Conservation (phyloP, 2,329 filamentous ascomycete species). For the Ophiostoma fasciatum region DNA sequence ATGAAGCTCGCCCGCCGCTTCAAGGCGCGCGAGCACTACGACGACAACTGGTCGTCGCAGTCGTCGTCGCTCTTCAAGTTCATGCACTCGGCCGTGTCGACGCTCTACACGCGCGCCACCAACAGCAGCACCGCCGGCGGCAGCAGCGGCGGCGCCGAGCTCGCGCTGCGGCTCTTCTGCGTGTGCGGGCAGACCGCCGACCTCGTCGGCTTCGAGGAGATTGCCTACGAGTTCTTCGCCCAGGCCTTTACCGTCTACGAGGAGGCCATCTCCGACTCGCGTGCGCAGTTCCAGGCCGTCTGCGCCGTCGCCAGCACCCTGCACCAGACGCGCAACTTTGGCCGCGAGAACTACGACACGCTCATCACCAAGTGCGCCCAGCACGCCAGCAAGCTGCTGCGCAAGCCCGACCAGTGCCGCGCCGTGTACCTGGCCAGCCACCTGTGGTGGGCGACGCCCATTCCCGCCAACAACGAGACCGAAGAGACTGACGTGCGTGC, state of each 20-base stretch:
- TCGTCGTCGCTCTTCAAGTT: conserved; percentile 83
- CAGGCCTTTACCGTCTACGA: conserved; percentile 98
- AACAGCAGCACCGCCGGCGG: conserved; percentile 1
- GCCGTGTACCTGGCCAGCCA: conserved; percentile 95
- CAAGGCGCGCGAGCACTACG: conserved; percentile 78
- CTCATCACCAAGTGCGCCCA: conserved; percentile 95
- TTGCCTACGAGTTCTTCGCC: conserved; percentile 95
- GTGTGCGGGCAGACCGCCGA: conserved; percentile 88
- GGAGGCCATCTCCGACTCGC: conserved; percentile 86
- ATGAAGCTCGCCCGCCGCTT: conserved; percentile 79
- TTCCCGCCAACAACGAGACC: conserved; percentile 59
- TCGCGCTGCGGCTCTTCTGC: conserved; percentile 79
- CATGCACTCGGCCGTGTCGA: conserved; percentile 75
- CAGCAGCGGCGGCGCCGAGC: conserved; percentile 61
- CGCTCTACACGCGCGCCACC: conserved; percentile 74
- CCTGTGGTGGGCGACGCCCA: conserved; percentile 92
- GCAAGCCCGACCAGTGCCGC: conserved; percentile 95
- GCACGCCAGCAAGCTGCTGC: conserved; percentile 89
- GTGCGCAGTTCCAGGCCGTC: conserved; percentile 95
- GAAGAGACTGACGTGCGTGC: conserved; percentile 63
- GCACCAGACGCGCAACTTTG: conserved; percentile 79
- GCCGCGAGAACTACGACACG: conserved; percentile 96
- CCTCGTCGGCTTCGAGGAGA: conserved; percentile 82
- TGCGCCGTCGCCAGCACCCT: conserved; percentile 84
- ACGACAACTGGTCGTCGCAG: conserved; percentile 48